Percentiles rank a stretch among this genome's conserved stretches.
phyloP scores from a whole-genome alignment of 1,284 basidiomycete genomes.

The Ceratobasidium sp. region DNA sequence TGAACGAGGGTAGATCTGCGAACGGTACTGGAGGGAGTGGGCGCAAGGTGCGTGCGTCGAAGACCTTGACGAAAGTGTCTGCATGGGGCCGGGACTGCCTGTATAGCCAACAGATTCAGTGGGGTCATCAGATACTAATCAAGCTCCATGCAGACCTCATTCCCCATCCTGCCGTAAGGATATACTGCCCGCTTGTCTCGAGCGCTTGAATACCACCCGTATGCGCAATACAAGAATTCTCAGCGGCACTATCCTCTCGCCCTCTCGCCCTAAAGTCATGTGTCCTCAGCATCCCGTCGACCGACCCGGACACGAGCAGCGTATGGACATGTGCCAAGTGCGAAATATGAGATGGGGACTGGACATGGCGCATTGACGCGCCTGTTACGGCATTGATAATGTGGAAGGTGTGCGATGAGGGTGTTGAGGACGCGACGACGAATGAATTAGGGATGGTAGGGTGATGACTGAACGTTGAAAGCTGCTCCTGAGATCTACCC shows the following conservation, averaged over 20 bases:
- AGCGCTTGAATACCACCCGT: slow-evolving; percentile 85
- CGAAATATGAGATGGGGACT: slow-evolving; percentile 67
- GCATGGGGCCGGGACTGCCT: slow-evolving; percentile 90
- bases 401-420: slow-evolving; percentile 63
- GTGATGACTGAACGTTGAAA: slow-evolving; percentile 57
- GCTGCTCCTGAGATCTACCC: slow-evolving; percentile 53
- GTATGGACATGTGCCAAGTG: slow-evolving; percentile 74
- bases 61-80: slow-evolving; percentile 93
- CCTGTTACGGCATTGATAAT: slow-evolving; percentile 82
- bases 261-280: slow-evolving; percentile 83
- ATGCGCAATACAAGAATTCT: slow-evolving; percentile 77
- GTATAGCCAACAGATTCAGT: slow-evolving; percentile 42
- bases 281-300: slow-evolving; percentile 84
- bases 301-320: slow-evolving; percentile 76
- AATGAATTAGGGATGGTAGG: slow-evolving; percentile 62
- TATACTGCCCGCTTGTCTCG: slow-evolving; percentile 77
- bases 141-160: slow-evolving; percentile 67
- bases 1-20: slow-evolving; percentile 86
- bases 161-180: slow-evolving; percentile 88
- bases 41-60: slow-evolving; percentile 86
- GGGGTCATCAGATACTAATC: slow-evolving; percentile 27
- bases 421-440: slow-evolving; percentile 66
- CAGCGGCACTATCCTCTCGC: slow-evolving; percentile 59
- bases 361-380: slow-evolving; percentile 68
- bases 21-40: slow-evolving; percentile 87